Base-by-base conservation (phyloP, 805 yeast species). In the Lachancea sp. region DNA sequence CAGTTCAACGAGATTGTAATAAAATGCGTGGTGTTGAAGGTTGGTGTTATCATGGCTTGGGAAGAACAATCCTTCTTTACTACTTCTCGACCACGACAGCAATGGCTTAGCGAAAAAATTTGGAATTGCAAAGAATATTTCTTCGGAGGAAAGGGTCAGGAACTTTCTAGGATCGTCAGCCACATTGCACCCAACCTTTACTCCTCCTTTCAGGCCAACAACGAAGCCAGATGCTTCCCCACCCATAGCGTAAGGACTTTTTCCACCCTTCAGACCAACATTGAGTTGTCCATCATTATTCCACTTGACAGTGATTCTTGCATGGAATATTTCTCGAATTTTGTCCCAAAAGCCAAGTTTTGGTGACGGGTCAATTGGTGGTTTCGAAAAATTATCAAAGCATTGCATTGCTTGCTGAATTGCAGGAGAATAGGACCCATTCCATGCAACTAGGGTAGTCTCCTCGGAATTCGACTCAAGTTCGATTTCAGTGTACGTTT, bases 301-400 rank as follows among this genome's bases (percentile, higher is more conserved):
- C 70, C 84, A 74, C 12, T 63, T 55, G 41, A 87, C 68, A 2
- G 59, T 61, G 39, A 80, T 61, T 15, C 75, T 72, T 0, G 95
- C 95, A 64, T 89, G 97, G 50, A 87, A 65, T 12, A 82, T 69
- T 21, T 79, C 70, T 36, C 96, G 66, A 20, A 87, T 61, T 57
- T 88, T 90, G 61, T 89, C 97, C 97, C 97, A 89, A 50, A 88
- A 80, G 0, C 97, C 97, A 11, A 87, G 64, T 50, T 82, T 83
- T 3, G 77, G 73, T 2, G 96, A 85, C 0, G 89, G 89, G 58
- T 89, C 97, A 12, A 83, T 64, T 0, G 94, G 95, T 0, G 96
- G 95, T 58, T 90, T 89, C 1, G 94, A 78, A 55, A 89, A 85
- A 33, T 81, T 78, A 51, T 88, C 95, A 45, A 89, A 72, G 41